Evolutionary conservation across 2,329 filamentous ascomycete genomes (phyloP), one percentile per base, ranked within the genome.

Genomic region (Monilinia laxa): DNA sequence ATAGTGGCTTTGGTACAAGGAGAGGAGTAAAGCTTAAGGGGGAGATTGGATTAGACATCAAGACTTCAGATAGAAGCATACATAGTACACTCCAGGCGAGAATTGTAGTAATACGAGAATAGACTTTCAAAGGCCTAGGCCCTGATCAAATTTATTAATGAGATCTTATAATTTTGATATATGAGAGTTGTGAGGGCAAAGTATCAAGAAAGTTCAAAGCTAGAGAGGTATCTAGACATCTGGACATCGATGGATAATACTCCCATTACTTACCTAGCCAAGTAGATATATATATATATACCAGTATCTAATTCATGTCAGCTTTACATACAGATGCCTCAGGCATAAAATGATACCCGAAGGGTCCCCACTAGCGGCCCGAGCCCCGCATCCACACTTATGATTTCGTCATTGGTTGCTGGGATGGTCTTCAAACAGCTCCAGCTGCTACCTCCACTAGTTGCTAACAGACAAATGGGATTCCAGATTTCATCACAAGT

Each of bases 331-430:
- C 4, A 2, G 1, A 23, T 3, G n/a, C 47, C 47, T 51, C 47
- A 47, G 45, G 45, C 45, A 47, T 47, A 5, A 16, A 4, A n/a
- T 20, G 18, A 9, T 47, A 47, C 14, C 38, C 38, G 2, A 14
- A 40, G 38, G 38, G 38, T 38, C 42, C 16, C 14, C 42, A 11
- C 31, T 49, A 60, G 45, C 28, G 58, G 58, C 45, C 20, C 28
- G 58, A 6, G 58, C 58, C 58, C 58, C 45, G 45, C 28, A 60
- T 14, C 45, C n/a, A 38, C 20, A 23, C 0, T 40, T 49, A 35
- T 35, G 1, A 59, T 59, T 47, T 25, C 57, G 57, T 59, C 45
- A 60, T 60, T 60, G 58, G 58, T 38, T 23, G 45, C 45, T 14
- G 25, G 57, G 42, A n/a, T n/a, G n/a, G 42, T 47, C 23, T n/a